phyloP scores from a whole-genome alignment of 139 green algal species.

The Zygnema circumcarinatum region DNA sequence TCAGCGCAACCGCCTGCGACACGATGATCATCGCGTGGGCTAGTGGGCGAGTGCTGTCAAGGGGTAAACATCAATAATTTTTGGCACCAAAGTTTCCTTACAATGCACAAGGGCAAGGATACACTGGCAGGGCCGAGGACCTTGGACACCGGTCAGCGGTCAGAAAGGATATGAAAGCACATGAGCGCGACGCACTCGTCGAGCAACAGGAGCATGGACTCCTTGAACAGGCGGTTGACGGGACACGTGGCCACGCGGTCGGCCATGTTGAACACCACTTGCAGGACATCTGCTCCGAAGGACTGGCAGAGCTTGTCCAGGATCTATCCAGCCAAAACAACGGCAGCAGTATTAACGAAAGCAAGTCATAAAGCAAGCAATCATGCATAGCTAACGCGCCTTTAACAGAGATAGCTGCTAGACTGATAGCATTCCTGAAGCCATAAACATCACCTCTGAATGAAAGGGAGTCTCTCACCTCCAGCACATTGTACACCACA shows the following conservation, averaged over 20 bases:
- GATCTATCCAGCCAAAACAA: conserved; percentile 41
- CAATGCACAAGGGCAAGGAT: too few species aligned
- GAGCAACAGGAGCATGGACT: conserved; percentile 45
- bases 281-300: conserved; percentile 60
- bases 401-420: background rate
- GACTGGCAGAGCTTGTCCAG: conserved; percentile 64
- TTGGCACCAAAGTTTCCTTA: too few species aligned
- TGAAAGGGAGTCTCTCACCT: too few species aligned
- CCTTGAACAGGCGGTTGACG: background rate
- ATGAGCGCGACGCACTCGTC: conserved; percentile 52
- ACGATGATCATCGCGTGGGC: conserved; percentile 61
- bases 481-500: conserved; percentile 62
- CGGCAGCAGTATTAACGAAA: background rate
- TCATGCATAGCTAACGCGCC: background rate
- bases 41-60: too few species aligned
- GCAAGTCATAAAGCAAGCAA: background rate
- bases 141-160: too few species aligned
- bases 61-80: too few species aligned
- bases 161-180: conserved; percentile 51
- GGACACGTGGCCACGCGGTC: conserved; percentile 12
- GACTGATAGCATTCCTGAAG: too few species aligned
- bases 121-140: too few species aligned
- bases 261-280: conserved; percentile 62
- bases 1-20: conserved; percentile 65
- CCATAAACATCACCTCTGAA: too few species aligned